Conservation (phyloP, 2,329 filamentous ascomycete genomes). For the Tothia fuscella region DNA sequence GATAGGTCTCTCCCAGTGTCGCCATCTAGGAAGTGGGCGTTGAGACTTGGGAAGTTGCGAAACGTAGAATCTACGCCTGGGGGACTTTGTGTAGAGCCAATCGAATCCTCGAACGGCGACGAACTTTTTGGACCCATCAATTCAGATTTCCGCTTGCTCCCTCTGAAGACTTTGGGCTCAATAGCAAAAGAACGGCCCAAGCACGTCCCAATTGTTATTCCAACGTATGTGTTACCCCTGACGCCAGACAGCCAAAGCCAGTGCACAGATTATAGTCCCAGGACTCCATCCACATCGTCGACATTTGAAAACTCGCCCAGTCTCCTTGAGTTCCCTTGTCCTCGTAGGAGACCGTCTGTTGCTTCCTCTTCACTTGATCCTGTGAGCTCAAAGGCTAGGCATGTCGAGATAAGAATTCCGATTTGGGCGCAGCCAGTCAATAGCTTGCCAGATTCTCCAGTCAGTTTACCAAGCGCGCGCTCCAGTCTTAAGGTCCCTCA, state of each 20-base stretch:
- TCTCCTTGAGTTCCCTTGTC: constrained; percentile 19
- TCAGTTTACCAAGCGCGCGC: constrained; percentile 15
- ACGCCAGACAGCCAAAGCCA: constrained; percentile 22
- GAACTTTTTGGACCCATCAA: not conserved
- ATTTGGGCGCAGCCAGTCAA: constrained; percentile 31
- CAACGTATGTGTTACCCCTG: constrained; percentile 28
- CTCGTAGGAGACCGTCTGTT: constrained; percentile 19
- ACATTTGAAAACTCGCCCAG: constrained; percentile 16
- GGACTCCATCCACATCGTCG: not conserved
- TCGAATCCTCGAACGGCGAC: not conserved
- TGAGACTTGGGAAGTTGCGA: too few relatives aligned
- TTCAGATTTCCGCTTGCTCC: constrained; percentile 2
- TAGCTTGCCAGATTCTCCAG: constrained; percentile 21
- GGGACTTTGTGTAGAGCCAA: too few relatives aligned
- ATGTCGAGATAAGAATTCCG: constrained; percentile 39
- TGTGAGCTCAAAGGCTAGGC: constrained; percentile 22
- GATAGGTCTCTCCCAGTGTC: not conserved
- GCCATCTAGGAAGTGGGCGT: too few relatives aligned
- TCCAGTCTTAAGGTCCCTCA: not conserved
- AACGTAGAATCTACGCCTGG: too few relatives aligned
- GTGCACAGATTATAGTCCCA: not conserved
- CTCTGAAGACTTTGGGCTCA: constrained; percentile 15
- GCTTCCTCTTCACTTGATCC: constrained; percentile 20
- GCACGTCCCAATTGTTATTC: constrained; percentile 33
- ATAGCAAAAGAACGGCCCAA: constrained; percentile 18